A percentile compares a stretch with the other conserved stretches of the same genome.
These are phyloP conservation scores for Persicaria tinctoria DNA, from an alignment of 148 eudicot genomes.

Conservation along the genomic window DNA sequence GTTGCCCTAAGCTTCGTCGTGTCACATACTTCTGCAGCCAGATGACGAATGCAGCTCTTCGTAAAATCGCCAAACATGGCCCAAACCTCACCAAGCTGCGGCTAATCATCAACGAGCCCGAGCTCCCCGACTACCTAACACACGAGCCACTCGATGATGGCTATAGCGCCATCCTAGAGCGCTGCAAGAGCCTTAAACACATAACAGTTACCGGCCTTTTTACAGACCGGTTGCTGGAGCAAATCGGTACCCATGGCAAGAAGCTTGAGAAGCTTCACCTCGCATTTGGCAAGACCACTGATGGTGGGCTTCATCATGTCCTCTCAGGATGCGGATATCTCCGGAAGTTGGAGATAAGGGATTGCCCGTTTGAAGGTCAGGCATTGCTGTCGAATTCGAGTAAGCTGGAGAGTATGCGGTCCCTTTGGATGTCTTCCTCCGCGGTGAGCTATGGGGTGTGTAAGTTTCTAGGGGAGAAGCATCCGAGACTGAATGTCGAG, in stretches of 20 bases:
- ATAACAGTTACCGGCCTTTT: constrained; percentile 81
- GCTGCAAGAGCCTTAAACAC: constrained; percentile 61
- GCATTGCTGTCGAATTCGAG: constrained; percentile 70
- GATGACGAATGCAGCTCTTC: constrained; percentile 79
- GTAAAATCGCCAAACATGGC: constrained; percentile 56
- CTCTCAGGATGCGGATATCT: constrained; percentile 77
- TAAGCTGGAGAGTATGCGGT: constrained; percentile 97
- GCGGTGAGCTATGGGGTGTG: constrained; percentile 72
- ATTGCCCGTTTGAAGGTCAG: constrained; percentile 87
- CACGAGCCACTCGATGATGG: constrained; percentile 70
- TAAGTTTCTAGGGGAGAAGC: constrained; percentile 66
- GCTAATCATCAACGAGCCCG: constrained; percentile 86
- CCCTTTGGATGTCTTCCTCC: constrained; percentile 99
- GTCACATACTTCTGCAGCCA: constrained; percentile 86
- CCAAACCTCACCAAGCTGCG: constrained; percentile 73
- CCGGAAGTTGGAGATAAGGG: constrained; percentile 82
- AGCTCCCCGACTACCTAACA: constrained; percentile 65
- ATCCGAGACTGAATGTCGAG: constrained; percentile 85
- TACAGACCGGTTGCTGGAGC: constrained; percentile 64
- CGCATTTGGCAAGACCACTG: constrained; percentile 83
- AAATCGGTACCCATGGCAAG: constrained; percentile 74
- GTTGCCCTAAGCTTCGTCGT: constrained; percentile 82
- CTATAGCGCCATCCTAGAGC: constrained; percentile 79
- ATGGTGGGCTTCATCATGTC: constrained; percentile 65
- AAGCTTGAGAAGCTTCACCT: constrained; percentile 86